Percentiles rank a stretch among this genome's conserved stretches.
phyloP scores from a whole-genome alignment of 495 filamentous ascomycete genomes.

The Pseudoneurospora amorphoporcata region DNA sequence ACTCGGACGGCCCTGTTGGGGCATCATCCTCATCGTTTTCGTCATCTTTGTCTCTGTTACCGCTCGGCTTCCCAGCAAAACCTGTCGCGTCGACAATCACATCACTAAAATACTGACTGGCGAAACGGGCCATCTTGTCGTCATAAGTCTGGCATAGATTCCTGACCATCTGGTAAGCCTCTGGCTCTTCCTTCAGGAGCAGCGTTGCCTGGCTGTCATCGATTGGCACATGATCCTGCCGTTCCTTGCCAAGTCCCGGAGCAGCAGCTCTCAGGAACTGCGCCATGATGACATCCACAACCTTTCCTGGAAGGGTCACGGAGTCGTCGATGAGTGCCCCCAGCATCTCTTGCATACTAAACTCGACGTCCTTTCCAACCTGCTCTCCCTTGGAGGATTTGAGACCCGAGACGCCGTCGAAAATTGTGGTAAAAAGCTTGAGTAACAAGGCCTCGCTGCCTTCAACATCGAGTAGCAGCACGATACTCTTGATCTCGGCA shows the following conservation, averaged over 20 bases:
- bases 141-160: constrained; percentile 82
- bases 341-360: constrained; percentile 78
- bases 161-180: constrained; percentile 93
- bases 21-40: constrained; percentile 59
- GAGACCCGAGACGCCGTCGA: constrained; percentile 80
- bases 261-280: constrained; percentile 88
- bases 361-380: constrained; percentile 81
- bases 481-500: constrained; percentile 85
- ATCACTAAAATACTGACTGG: constrained; percentile 95
- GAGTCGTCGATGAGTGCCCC: constrained; percentile 82
- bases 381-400: constrained; percentile 67
- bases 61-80: constrained; percentile 37
- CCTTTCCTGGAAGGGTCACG: constrained; percentile 62
- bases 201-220: constrained; percentile 60
- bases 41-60: constrained; percentile 43
- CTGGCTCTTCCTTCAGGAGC: constrained; percentile 71
- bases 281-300: constrained; percentile 88
- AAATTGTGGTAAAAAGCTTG: constrained; percentile 74
- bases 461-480: constrained; percentile 85
- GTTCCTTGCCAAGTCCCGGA: constrained; percentile 45
- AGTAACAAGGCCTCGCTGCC: constrained; percentile 64
- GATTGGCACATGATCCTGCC: constrained; percentile 27
- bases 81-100: constrained; percentile 83
- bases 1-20: constrained; percentile 53
- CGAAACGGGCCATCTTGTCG: constrained; percentile 86